Percentiles rank a stretch among this genome's conserved stretches.
These are phyloP conservation scores for Selenicereus undatus DNA, from an alignment of 148 eudicot genomes.

Conservation along the genomic window DNA sequence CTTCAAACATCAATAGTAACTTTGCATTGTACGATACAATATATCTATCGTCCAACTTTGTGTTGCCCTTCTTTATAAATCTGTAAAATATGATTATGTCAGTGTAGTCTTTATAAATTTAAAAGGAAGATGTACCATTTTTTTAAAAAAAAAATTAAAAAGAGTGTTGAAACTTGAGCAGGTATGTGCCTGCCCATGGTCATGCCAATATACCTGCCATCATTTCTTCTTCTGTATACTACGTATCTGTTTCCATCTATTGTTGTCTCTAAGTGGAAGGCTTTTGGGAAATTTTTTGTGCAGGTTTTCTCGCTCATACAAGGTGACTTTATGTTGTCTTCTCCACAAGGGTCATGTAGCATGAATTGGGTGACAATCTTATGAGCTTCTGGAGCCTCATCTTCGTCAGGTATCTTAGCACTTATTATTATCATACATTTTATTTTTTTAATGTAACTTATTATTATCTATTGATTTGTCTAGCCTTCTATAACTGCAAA, in stretches of 20 bases:
- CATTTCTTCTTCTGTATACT: neutral
- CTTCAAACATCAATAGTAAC: slow-evolving; percentile 16
- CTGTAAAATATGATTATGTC: neutral
- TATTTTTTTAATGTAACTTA: no score
- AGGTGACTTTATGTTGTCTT: neutral
- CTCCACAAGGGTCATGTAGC: neutral
- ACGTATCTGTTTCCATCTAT: neutral
- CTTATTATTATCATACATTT: neutral
- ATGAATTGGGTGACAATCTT: no score
- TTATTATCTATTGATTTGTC: no score
- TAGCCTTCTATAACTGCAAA: no score
- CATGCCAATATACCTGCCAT: neutral
- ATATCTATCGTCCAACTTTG: slow-evolving; percentile 9
- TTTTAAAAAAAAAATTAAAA: no score
- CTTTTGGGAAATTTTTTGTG: neutral
- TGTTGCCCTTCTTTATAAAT: neutral
- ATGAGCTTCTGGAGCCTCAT: neutral
- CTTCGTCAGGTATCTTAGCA: neutral
- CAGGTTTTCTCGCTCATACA: neutral
- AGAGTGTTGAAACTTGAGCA: neutral
- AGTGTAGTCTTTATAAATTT: neutral
- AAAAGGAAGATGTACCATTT: no score
- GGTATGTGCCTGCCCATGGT: neutral
- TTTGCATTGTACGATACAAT: slow-evolving; percentile 16
- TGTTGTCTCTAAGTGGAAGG: neutral